A percentile compares a stretch with the other conserved stretches of the same genome.
Evolutionary conservation across 1,284 basidiomycete species (phyloP).

Genomic region (Malassezia globosa): DNA sequence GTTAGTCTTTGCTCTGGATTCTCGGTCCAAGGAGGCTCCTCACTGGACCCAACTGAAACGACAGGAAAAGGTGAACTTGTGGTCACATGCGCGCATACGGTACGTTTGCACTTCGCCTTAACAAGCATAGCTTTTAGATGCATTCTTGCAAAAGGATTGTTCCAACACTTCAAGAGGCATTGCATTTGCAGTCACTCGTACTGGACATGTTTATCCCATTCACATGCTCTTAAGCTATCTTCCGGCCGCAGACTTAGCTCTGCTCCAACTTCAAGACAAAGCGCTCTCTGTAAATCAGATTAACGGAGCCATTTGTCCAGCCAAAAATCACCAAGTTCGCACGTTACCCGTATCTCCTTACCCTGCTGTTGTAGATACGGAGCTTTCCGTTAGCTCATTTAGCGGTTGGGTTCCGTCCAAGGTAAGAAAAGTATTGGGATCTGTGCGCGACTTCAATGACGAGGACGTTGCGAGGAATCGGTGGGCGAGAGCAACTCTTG

Average conservation of each 20-base stretch:
- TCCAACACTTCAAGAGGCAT: slow-evolving; percentile 16
- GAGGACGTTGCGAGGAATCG: slow-evolving; percentile 29
- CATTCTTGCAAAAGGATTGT: neutral
- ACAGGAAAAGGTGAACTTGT: slow-evolving; percentile 49
- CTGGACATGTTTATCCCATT: slow-evolving; percentile 51
- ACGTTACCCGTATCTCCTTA: slow-evolving; percentile 61
- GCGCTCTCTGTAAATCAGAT: slow-evolving; percentile 20
- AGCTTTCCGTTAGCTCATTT: slow-evolving; percentile 56
- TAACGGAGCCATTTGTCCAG: neutral
- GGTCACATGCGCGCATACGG: slow-evolving; percentile 59
- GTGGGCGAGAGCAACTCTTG: slow-evolving; percentile 36
- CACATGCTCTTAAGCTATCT: slow-evolving; percentile 54
- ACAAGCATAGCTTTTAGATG: neutral
- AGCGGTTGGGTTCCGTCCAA: slow-evolving; percentile 46
- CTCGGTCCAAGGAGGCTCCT: slow-evolving; percentile 49
- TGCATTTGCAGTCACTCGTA: slow-evolving; percentile 47
- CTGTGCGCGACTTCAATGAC: neutral
- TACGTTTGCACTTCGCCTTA: slow-evolving; percentile 29
- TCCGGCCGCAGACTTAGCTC: slow-evolving; percentile 56
- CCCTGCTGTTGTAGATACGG: slow-evolving; percentile 53
- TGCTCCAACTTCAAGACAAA: slow-evolving; percentile 28
- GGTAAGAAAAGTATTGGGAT: neutral
- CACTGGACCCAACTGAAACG: slow-evolving; percentile 24
- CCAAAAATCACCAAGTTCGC: slow-evolving; percentile 34
- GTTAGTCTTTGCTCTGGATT: slow-evolving; percentile 59